These are phyloP conservation scores for Xylaria longipes DNA, from an alignment of 495 filamentous ascomycete species.

Conservation along the genomic window DNA sequence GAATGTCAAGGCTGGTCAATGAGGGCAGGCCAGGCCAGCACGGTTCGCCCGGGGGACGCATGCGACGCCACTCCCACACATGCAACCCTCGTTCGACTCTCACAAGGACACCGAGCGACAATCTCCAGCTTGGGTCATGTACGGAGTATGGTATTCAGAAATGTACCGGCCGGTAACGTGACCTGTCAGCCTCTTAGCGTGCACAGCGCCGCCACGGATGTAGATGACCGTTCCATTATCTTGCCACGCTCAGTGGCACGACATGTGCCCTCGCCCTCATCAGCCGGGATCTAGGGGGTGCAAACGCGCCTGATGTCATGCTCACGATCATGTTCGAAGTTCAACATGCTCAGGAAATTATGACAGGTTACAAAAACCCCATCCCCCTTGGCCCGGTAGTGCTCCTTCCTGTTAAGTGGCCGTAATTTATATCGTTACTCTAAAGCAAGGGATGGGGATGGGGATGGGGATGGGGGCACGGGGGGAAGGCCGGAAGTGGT, in stretches of 20 bases:
- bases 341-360: constrained; percentile 20
- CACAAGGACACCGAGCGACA: constrained; percentile 2
- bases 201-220: constrained; percentile 19
- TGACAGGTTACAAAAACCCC: constrained; percentile 36
- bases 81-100: constrained; percentile 28
- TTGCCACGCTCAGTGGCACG: constrained; percentile 15
- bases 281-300: neutral
- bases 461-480: neutral
- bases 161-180: constrained; percentile 18
- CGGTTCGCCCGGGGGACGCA: constrained; percentile 22
- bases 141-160: neutral
- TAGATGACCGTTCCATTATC: constrained; percentile 18
- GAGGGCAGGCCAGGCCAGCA: constrained; percentile 14
- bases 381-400: constrained; percentile 23
- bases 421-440: constrained; percentile 4
- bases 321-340: constrained; percentile 15
- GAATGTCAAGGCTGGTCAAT: constrained; percentile 16
- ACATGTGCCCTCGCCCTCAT: constrained; percentile 7
- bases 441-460: neutral
- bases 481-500: neutral
- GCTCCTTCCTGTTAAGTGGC: constrained; percentile 15
- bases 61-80: constrained; percentile 20
- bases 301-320: neutral
- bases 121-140: constrained; percentile 9
- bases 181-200: constrained; percentile 28